Conservation (phyloP, 2,329 filamentous ascomycete genomes). For the Sarocladiaceae sp. region DNA sequence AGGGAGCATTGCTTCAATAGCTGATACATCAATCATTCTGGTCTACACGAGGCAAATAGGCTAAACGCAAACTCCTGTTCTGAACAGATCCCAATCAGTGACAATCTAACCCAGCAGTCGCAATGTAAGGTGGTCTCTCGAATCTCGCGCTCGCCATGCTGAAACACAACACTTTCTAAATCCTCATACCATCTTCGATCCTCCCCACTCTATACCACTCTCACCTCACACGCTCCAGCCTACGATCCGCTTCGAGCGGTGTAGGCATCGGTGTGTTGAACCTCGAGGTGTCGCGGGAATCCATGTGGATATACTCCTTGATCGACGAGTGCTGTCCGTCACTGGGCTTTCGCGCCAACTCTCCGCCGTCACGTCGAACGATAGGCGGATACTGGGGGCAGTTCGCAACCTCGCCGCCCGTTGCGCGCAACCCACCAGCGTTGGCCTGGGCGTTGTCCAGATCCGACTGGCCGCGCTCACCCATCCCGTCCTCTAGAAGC, state of each 20-base stretch:
- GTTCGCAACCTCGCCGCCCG: background rate
- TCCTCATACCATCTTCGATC: background rate
- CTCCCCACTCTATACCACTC: background rate
- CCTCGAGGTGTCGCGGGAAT: constrained; percentile 21
- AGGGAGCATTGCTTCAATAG: background rate
- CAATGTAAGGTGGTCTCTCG: background rate
- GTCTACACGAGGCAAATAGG: background rate
- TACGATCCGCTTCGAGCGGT: constrained; percentile 20
- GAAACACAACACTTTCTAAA: background rate
- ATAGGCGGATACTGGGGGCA: constrained; percentile 16
- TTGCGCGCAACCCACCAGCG: constrained; percentile 39
- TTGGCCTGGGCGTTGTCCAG: constrained; percentile 52
- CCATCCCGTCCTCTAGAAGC: constrained; percentile 49
- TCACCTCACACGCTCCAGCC: constrained; percentile 15
- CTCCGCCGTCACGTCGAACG: constrained; percentile 20
- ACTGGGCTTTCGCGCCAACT: constrained; percentile 8
- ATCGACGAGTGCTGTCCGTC: constrained; percentile 17
- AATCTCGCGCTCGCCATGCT: constrained; percentile 4
- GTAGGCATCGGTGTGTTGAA: constrained; percentile 25
- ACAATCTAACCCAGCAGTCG: constrained; percentile 1
- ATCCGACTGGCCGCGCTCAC: constrained; percentile 47
- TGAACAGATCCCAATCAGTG: background rate
- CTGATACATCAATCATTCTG: background rate
- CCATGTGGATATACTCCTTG: constrained; percentile 21
- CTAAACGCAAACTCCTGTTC: background rate